A percentile compares a stretch with the other conserved stretches of the same genome.
Evolutionary conservation across 345 rosid genomes (phyloP).

Genomic region (Sisymbrium irio): DNA sequence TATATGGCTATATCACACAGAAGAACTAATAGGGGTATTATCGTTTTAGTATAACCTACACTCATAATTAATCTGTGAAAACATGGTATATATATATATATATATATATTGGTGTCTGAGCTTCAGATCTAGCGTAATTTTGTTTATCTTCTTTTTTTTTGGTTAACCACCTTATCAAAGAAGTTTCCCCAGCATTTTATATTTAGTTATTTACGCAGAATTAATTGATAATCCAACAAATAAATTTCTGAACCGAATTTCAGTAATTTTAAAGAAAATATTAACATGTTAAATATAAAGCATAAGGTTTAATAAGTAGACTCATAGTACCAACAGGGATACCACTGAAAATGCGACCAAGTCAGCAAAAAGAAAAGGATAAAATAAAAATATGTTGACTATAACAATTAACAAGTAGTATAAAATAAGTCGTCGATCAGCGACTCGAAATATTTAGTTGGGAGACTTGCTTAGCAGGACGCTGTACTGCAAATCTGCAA

Average conservation of each 20-base stretch:
- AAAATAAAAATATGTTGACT: background rate
- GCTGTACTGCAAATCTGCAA: background rate
- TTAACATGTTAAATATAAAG: too few species aligned
- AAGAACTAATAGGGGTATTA: too few species aligned
- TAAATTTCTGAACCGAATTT: background rate
- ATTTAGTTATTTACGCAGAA: background rate
- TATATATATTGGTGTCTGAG: background rate
- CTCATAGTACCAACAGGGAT: background rate
- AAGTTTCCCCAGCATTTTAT: background rate
- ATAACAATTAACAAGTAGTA: background rate
- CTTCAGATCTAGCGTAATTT: background rate
- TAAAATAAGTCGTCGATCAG: background rate
- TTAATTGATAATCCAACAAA: background rate
- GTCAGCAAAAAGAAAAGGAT: background rate
- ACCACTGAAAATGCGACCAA: slow-evolving; percentile 10
- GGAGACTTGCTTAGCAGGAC: background rate
- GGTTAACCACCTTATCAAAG: background rate
- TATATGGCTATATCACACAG: too few species aligned
- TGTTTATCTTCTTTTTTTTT: background rate
- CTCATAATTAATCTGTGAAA: background rate
- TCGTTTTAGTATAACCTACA: too few species aligned
- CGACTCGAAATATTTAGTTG: background rate
- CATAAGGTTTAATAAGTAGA: too few species aligned
- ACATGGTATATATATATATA: background rate
- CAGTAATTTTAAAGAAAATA: background rate